Conservation (phyloP, 306 rosid species). For the Astragalus glycyphyllos region DNA sequence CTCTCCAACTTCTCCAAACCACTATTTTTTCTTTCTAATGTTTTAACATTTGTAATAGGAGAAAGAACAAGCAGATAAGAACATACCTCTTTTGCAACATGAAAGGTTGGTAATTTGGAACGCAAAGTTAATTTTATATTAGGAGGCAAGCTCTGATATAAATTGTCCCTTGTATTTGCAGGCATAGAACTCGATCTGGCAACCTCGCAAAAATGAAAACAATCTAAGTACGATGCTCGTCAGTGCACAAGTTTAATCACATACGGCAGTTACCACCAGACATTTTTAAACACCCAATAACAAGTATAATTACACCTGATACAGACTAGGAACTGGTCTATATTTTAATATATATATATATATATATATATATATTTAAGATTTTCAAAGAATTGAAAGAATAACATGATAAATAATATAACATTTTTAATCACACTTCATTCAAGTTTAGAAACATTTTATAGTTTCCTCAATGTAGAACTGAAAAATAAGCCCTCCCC, state of each 20-base stretch:
- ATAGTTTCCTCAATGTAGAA: no score
- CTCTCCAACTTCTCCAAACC: conserved; percentile 10
- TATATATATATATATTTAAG: no score
- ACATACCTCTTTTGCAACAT: conserved; percentile 65
- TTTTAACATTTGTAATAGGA: conserved; percentile 12
- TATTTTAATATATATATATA: no score
- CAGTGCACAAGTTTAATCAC: conserved; percentile 14
- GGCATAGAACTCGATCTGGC: conserved; percentile 80
- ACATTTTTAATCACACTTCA: no score
- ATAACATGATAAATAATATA: no score
- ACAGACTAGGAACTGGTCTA: background rate
- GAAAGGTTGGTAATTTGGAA: conserved; percentile 63
- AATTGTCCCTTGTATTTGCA: conserved; percentile 72
- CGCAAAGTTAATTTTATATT: conserved; percentile 71
- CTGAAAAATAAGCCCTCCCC: no score
- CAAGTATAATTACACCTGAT: conserved; percentile 1
- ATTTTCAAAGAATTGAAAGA: no score
- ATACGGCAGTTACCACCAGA: conserved; percentile 21
- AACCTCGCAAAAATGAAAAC: conserved; percentile 59
- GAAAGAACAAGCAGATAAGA: conserved; percentile 39
- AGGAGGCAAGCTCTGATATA: conserved; percentile 89
- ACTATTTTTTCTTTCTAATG: conserved; percentile 9
- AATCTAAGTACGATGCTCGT: conserved; percentile 35
- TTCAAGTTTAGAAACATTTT: no score
- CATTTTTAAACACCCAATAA: conserved; percentile 2